Base-by-base conservation (phyloP, 2,329 filamentous ascomycete species). In the Sporothrix sp. region DNA sequence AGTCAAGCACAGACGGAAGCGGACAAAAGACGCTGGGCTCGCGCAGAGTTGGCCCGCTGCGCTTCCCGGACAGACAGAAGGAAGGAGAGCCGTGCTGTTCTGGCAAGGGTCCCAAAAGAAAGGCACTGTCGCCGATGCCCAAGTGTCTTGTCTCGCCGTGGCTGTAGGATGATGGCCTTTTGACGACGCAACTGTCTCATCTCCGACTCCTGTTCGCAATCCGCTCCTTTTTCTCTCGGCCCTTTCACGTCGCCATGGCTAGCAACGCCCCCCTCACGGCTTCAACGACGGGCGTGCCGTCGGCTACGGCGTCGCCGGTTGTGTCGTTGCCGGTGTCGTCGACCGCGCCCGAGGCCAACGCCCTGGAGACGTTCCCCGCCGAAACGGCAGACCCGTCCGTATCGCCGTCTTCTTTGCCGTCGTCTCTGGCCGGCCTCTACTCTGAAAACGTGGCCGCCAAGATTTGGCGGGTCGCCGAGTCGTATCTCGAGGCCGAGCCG, bases 381-480 rank as follows among this genome's bases (percentile, higher is more conserved):
- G 39, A 42, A 23, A 42, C 39, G 7, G 25, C 16, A 4, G 25
- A 30, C 39, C 10, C 23, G 39, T 13, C 18, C 9, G 32, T 33
- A 21, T n/a, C 43, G 7, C n/a, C 42, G n/a, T 23, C 30, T 28
- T 16, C 32, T 11, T 25, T 18, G 9, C 23, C 30, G 14, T 14
- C 25, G 2, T 33, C 36, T 6, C 47, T 54, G 33, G 42, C 35
- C 18, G 48, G 44, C 3, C 30, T 55, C 23, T 55, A 42, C 35
- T 28, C 42, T 3, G 53, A 55, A 23, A 48, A 51, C 27, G 47
- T 28, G 4, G 48, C 53, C 14, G 53, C 53, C 27, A 55, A 55
- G 39, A 52, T 55, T 25, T 51, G 50, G 50, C 47, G 51, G 7
- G 53, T 55, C 7, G 53, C 53, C 33, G 47, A 46, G 32, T 43